Percentiles rank a stretch among this genome's conserved stretches.
Conservation (phyloP, 1,284 basidiomycete species). For the Cutaneotrichosporon arboriforme region DNA sequence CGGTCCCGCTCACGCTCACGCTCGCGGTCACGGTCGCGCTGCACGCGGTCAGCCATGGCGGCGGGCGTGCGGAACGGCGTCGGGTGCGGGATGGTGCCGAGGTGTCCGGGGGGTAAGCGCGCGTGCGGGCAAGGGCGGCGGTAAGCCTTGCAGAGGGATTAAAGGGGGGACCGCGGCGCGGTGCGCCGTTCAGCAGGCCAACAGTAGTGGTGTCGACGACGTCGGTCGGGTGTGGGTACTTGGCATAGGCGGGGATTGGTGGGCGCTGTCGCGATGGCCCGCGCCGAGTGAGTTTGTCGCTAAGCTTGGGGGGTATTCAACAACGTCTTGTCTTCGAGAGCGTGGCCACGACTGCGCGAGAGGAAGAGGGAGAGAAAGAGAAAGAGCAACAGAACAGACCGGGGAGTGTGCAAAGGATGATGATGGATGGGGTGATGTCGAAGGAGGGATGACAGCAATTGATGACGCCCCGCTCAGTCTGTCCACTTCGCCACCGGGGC, state of each 20-base stretch:
- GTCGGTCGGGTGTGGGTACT: too few species aligned
- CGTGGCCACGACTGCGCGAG: too few species aligned
- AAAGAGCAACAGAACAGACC: too few species aligned
- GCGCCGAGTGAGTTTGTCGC: too few species aligned
- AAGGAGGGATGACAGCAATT: neutral
- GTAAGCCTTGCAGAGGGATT: neutral
- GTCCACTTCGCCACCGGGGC: neutral
- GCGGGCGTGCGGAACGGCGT: neutral
- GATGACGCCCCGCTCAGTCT: neutral
- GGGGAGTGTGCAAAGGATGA: neutral
- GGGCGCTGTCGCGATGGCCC: too few species aligned
- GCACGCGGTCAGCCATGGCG: constrained; percentile 2
- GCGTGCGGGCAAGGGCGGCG: neutral
- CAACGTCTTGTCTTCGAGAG: too few species aligned
- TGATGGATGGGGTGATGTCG: neutral
- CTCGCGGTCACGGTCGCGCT: constrained; percentile 2
- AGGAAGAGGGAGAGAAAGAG: neutral
- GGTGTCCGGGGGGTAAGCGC: neutral
- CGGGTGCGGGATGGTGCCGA: constrained; percentile 3
- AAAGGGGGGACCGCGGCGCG: neutral
- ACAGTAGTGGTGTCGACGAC: too few species aligned
- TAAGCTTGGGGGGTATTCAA: too few species aligned
- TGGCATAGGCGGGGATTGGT: too few species aligned
- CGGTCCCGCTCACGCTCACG: neutral
- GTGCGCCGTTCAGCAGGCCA: too few species aligned